These are phyloP conservation scores for Phytophthora pseudosyringae DNA, from an alignment of 352 stramenopile species.

Conservation along the genomic window DNA sequence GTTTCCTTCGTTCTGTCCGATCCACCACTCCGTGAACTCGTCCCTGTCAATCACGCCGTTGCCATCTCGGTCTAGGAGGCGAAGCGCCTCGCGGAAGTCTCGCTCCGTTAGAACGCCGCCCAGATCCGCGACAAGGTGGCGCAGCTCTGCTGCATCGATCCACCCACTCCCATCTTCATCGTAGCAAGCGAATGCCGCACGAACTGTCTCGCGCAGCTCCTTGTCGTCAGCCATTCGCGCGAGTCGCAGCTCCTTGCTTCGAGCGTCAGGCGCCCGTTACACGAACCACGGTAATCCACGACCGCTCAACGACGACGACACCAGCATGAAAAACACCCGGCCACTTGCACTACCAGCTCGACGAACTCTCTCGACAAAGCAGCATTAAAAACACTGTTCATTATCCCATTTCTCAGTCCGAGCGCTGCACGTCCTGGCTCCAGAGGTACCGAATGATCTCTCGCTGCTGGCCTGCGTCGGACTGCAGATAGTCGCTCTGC, in stretches of 20 bases:
- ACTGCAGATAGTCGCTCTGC: slow-evolving; percentile 58
- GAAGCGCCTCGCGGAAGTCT: slow-evolving; percentile 46
- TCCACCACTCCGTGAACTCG: slow-evolving; percentile 74
- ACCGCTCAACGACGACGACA: not conserved
- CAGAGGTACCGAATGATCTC: slow-evolving; percentile 83
- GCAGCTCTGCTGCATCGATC: slow-evolving; percentile 61
- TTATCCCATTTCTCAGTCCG: not conserved
- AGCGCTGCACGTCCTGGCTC: slow-evolving; percentile 43
- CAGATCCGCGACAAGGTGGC: slow-evolving; percentile 56
- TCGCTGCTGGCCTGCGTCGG: slow-evolving; percentile 50
- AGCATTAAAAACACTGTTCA: not conserved
- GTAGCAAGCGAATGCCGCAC: slow-evolving; percentile 64
- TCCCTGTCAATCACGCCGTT: slow-evolving; percentile 61
- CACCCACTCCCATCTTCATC: slow-evolving; percentile 60
- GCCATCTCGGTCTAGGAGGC: slow-evolving; percentile 54
- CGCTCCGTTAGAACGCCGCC: slow-evolving; percentile 58
- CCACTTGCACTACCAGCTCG: not conserved
- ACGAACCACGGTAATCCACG: not conserved
- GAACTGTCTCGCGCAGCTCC: slow-evolving; percentile 61
- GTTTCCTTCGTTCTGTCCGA: slow-evolving; percentile 39
- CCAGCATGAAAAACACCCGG: too few species aligned
- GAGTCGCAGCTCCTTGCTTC: not conserved
- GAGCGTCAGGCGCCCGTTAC: not conserved
- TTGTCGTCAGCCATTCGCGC: slow-evolving; percentile 14
- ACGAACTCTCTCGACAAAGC: not conserved